These are phyloP conservation scores for Chlamydomonas sphaeroides DNA, from an alignment of 139 green algal genomes.

Conservation along the genomic window DNA sequence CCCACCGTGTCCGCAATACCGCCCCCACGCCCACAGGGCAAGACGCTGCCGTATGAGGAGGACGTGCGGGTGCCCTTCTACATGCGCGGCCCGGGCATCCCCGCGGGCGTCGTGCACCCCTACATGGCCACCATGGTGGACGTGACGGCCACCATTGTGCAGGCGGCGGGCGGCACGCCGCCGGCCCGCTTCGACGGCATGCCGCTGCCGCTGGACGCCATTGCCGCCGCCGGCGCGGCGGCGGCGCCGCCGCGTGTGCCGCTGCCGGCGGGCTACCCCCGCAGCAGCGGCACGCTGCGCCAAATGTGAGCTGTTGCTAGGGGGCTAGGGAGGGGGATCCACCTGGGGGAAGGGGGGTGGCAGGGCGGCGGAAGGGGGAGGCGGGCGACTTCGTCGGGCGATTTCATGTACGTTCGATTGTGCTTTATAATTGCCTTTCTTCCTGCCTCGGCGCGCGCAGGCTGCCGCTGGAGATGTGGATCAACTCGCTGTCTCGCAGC, in stretches of 20 bases:
- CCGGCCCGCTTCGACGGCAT: conserved; percentile 24
- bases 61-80: conserved; percentile 56
- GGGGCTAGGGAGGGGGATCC: too few species aligned
- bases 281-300: neutral
- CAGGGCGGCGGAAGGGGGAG: too few species aligned
- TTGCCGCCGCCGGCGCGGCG: neutral
- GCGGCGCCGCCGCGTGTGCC: too few species aligned
- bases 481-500: conserved; percentile 18
- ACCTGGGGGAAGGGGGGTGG: too few species aligned
- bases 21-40: conserved; percentile 4
- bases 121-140: conserved; percentile 47
- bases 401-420: too few species aligned
- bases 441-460: too few species aligned
- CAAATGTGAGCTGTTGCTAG: conserved; percentile 20
- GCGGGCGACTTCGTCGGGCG: too few species aligned
- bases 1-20: too few species aligned
- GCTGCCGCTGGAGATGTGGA: conserved; percentile 46
- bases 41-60: conserved; percentile 51
- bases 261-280: too few species aligned
- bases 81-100: conserved; percentile 49
- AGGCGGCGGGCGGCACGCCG: conserved; percentile 3
- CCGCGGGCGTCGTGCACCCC: neutral
- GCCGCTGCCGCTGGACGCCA: conserved; percentile 33
- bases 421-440: too few species aligned
- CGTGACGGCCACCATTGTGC: conserved; percentile 2